phyloP scores from a whole-genome alignment of 345 rosid genomes.

The Garcia nutans region DNA sequence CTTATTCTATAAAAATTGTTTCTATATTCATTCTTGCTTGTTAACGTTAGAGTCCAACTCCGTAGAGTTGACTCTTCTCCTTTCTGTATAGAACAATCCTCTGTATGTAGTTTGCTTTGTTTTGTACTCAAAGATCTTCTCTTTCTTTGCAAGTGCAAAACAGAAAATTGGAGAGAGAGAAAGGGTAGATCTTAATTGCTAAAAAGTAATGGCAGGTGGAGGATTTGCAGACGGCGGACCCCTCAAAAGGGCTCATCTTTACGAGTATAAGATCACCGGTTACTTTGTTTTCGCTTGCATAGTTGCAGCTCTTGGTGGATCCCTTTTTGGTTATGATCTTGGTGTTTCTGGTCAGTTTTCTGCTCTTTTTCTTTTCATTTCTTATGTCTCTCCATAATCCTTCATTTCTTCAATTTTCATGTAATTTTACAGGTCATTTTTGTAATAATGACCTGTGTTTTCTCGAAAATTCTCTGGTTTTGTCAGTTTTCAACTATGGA shows the following conservation, averaged over 20 bases:
- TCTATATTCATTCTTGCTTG: not conserved
- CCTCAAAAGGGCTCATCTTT: conserved; percentile 64
- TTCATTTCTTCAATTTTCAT: too few relatives aligned
- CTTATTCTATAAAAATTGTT: not conserved
- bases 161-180: too few relatives aligned
- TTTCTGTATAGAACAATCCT: not conserved
- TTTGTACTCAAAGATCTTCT: not conserved
- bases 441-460: not conserved
- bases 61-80: not conserved
- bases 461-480: not conserved
- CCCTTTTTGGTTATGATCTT: conserved; percentile 34
- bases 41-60: not conserved
- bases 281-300: conserved; percentile 52
- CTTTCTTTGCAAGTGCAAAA: not conserved
- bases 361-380: not conserved
- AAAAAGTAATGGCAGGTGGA: conserved; percentile 63
- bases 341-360: conserved; percentile 26
- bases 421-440: too few relatives aligned
- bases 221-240: conserved; percentile 40
- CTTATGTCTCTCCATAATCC: not conserved
- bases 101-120: not conserved
- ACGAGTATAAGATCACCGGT: conserved; percentile 57
- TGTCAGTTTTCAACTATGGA: too few relatives aligned
- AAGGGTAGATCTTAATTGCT: too few relatives aligned
- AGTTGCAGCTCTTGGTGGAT: conserved; percentile 33